Base-by-base conservation (phyloP, 495 filamentous ascomycete species). In the Cladorrhinum samala region DNA sequence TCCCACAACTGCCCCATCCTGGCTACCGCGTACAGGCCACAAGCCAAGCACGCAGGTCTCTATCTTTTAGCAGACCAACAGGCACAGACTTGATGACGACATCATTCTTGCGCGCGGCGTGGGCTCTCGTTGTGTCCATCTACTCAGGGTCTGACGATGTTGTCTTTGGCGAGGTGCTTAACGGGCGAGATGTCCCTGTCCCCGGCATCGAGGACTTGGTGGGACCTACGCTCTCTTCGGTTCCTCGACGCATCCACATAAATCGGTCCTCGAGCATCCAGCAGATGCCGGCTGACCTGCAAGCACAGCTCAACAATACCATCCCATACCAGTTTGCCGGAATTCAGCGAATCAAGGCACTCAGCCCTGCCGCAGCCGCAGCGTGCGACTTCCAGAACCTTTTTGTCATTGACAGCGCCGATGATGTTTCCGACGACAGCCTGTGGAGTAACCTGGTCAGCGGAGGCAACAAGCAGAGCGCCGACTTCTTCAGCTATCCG, bases 311-410 rank as follows among this genome's bases (percentile, higher is more conserved):
- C 11, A 66, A 73, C 36, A 69, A 75, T 5, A 71, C 72, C 1
- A 74, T 81, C 3, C 71, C 77, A 1, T 78, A 79, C 60, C 75
- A 86, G 65, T 79, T 82, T 36, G 71, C 77, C 49, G 83, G 84
- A 2, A 70, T 87, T 59, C 79, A 83, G 57, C 72, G 79, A 23
- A 86, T 87, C 56, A 66, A 71, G 50, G 68, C 71, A 16, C 69
- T 86, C 24, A 74, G 72, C 59, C 48, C 63, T 0, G 77, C 81
- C 51, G 71, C 81, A 3, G 70, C 72, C 6, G 64, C 72, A 44
- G 82, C 82, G 13, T 84, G 81, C 41, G 78, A 80, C 30, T 80
- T 83, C 43, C 72, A 77, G n/a, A 85, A 75, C 46, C 68, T 83
- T 8, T 64, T 85, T 9, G 77, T 79, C 9, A 75, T 86, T 19